Conservation (phyloP, 768 basidiomycete species). For the Lactarius vividus region DNA sequence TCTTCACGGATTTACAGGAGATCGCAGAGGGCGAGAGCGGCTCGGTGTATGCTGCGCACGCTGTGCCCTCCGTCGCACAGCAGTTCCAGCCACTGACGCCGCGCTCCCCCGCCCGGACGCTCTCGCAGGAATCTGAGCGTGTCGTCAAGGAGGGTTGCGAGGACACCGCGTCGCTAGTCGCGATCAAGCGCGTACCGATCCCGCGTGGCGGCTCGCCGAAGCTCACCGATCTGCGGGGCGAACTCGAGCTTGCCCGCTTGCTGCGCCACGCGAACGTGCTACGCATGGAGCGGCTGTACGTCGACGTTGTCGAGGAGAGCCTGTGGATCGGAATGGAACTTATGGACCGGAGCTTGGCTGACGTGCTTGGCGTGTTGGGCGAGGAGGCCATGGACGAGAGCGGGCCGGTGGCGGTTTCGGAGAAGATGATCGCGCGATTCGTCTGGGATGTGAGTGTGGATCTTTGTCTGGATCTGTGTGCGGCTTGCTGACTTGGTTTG, state of each 20-base stretch:
- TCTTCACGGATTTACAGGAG: conserved; percentile 68
- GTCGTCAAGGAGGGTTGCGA: background rate
- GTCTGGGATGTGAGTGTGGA: conserved; percentile 63
- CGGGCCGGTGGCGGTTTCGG: conserved; percentile 53
- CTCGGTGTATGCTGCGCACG: conserved; percentile 53
- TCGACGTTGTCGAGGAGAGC: conserved; percentile 51
- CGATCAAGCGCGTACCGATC: conserved; percentile 72
- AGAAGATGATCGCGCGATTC: conserved; percentile 70
- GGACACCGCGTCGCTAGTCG: conserved; percentile 43
- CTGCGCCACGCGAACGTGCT: conserved; percentile 62
- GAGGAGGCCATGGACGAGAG: conserved; percentile 36
- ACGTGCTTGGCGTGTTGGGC: conserved; percentile 55
- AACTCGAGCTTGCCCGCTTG: conserved; percentile 57
- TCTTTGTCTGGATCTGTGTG: background rate
- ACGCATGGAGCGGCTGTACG: conserved; percentile 66
- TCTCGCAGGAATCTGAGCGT: background rate
- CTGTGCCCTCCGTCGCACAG: background rate
- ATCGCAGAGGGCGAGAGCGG: conserved; percentile 85
- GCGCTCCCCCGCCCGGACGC: conserved; percentile 19
- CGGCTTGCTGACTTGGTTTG: background rate
- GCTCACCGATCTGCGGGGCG: conserved; percentile 57
- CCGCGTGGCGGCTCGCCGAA: conserved; percentile 58
- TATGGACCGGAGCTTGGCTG: conserved; percentile 85
- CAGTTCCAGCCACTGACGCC: conserved; percentile 20
- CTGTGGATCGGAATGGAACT: conserved; percentile 90